A percentile compares a stretch with the other conserved stretches of the same genome.
Conservation (phyloP, 129 eudicot genomes). For the Cynara cardunculus region DNA sequence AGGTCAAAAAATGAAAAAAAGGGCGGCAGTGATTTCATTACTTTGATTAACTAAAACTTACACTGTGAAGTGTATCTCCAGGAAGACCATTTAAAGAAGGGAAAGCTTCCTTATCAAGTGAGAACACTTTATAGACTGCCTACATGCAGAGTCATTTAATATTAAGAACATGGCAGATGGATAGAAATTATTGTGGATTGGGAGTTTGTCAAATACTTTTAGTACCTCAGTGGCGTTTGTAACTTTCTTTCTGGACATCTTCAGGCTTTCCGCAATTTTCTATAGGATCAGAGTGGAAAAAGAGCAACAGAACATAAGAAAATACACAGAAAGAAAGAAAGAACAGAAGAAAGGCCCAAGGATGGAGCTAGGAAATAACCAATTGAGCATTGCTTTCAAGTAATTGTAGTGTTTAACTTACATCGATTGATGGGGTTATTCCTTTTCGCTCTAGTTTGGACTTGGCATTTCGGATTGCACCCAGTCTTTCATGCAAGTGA, state of each 20-base stretch:
- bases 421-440: slow-evolving; percentile 82
- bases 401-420: slow-evolving; percentile 31
- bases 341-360: not conserved
- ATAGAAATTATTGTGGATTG: not conserved
- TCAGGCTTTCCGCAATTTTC: slow-evolving; percentile 77
- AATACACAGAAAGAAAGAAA: not conserved
- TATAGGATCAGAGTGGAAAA: slow-evolving; percentile 25
- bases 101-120: slow-evolving; percentile 91
- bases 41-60: slow-evolving; percentile 34
- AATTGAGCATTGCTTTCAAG: not conserved
- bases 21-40: not conserved
- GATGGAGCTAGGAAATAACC: not conserved
- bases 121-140: slow-evolving; percentile 81
- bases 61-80: slow-evolving; percentile 89
- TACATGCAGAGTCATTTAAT: slow-evolving; percentile 23
- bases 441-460: slow-evolving; percentile 74
- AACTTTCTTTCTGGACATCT: slow-evolving; percentile 90
- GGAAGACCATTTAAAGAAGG: slow-evolving; percentile 89
- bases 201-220: slow-evolving; percentile 4
- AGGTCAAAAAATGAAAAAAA: not conserved
- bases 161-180: not conserved
- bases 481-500: slow-evolving; percentile 83
- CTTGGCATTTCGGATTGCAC: slow-evolving; percentile 81
- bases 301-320: slow-evolving; percentile 1
- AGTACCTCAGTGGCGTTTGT: slow-evolving; percentile 93